These are phyloP conservation scores for Omphalotus guepiniiformis DNA, from an alignment of 768 basidiomycete genomes.

Conservation along the genomic window DNA sequence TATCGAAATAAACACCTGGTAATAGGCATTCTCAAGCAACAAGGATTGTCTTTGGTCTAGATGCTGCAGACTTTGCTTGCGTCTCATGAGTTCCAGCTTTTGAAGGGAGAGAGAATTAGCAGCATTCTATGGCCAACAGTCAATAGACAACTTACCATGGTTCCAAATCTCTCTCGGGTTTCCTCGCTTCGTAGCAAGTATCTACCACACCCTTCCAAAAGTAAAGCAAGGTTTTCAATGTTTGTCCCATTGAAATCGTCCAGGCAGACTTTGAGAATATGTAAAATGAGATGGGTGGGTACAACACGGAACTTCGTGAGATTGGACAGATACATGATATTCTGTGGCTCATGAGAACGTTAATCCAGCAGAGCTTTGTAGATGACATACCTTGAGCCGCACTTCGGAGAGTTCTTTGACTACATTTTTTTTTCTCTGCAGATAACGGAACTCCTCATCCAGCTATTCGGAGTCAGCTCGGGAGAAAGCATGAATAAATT, in stretches of 20 bases:
- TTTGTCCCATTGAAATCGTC: constrained; percentile 94
- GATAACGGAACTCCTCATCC: constrained; percentile 94
- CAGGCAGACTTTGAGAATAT: constrained; percentile 95
- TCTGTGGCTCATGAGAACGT: constrained; percentile 41
- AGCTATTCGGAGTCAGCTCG: constrained; percentile 45
- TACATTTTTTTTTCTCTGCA: constrained; percentile 91
- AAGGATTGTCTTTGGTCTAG: constrained; percentile 88
- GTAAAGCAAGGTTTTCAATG: constrained; percentile 86
- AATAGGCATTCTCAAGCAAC: constrained; percentile 95
- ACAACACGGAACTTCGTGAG: constrained; percentile 95
- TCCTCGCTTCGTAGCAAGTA: constrained; percentile 86
- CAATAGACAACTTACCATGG: constrained; percentile 84
- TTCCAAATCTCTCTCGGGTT: constrained; percentile 79
- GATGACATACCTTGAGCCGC: constrained; percentile 64
- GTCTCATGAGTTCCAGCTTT: constrained; percentile 89
- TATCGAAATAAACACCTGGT: constrained; percentile 57
- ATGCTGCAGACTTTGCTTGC: constrained; percentile 91
- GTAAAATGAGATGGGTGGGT: constrained; percentile 86
- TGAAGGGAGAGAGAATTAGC: not conserved
- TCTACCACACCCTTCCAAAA: constrained; percentile 92
- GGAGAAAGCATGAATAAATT: not conserved
- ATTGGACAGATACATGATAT: constrained; percentile 82
- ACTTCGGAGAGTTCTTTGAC: constrained; percentile 86
- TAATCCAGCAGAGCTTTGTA: not conserved
- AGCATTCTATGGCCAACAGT: not conserved